A percentile compares a stretch with the other conserved stretches of the same genome.
These are phyloP conservation scores for Russula sp. DNA, from an alignment of 768 basidiomycete genomes.

Conservation along the genomic window DNA sequence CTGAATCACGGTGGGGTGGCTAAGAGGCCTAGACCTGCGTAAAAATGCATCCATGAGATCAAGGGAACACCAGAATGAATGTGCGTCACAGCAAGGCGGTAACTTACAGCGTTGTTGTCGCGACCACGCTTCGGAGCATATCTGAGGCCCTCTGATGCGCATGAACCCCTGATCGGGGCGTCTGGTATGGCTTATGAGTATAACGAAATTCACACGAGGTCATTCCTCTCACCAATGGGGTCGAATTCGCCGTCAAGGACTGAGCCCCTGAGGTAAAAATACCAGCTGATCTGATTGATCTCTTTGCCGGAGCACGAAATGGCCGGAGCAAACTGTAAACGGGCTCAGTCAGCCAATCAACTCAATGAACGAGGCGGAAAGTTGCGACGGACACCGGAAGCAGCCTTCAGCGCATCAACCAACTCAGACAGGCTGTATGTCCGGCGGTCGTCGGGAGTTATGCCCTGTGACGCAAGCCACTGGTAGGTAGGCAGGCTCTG, in stretches of 20 bases:
- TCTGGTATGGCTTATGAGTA: slow-evolving; percentile 31
- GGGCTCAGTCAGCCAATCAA: background rate
- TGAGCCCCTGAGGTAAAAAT: slow-evolving; percentile 61
- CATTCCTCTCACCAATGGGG: slow-evolving; percentile 41
- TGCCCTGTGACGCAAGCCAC: too few species aligned
- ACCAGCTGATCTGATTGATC: slow-evolving; percentile 47
- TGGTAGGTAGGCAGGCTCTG: too few species aligned
- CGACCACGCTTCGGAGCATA: slow-evolving; percentile 50
- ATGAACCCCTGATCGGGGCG: slow-evolving; percentile 42
- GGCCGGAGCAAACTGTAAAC: slow-evolving; percentile 34
- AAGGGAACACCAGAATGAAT: background rate
- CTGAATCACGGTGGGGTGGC: too few species aligned
- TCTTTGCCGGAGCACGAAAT: slow-evolving; percentile 37
- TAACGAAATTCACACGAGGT: background rate
- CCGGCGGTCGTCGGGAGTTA: too few species aligned
- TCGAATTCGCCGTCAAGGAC: slow-evolving; percentile 57
- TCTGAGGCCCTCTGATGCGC: slow-evolving; percentile 49
- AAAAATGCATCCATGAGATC: too few species aligned
- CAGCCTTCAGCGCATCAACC: slow-evolving; percentile 45
- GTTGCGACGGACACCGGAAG: slow-evolving; percentile 38
- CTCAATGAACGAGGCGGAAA: slow-evolving; percentile 9
- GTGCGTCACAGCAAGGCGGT: slow-evolving; percentile 23
- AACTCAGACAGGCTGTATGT: slow-evolving; percentile 54
- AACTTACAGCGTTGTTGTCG: slow-evolving; percentile 5
- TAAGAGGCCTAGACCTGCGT: too few species aligned